phyloP scores from a whole-genome alignment of 148 eudicot genomes.

The Rheum nobile region DNA sequence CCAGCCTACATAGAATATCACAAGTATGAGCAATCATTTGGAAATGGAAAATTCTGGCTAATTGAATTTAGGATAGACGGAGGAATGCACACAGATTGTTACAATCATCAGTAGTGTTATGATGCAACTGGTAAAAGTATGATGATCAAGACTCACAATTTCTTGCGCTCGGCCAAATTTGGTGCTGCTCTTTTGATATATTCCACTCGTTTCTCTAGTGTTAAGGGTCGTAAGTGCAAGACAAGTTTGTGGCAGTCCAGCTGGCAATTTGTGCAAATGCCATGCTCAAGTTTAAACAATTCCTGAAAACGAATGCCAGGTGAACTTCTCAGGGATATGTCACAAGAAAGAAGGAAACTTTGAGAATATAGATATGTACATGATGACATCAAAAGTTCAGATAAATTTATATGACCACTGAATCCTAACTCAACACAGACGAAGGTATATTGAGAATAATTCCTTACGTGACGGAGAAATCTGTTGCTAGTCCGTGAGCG shows the following conservation, averaged over 20 bases:
- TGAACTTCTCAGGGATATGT: background rate
- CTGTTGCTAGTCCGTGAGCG: constrained; percentile 67
- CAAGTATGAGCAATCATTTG: background rate
- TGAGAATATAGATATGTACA: background rate
- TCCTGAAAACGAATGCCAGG: constrained; percentile 36
- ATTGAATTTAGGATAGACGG: background rate
- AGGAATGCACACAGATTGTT: background rate
- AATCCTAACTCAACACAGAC: constrained; percentile 3
- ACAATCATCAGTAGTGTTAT: background rate
- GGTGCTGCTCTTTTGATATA: constrained; percentile 63
- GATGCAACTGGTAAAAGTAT: background rate
- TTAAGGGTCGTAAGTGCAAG: constrained; percentile 44
- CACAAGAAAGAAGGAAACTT: background rate
- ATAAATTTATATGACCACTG: background rate
- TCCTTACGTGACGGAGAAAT: constrained; percentile 68
- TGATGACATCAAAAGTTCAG: background rate
- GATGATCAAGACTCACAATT: constrained; percentile 42
- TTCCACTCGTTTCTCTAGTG: constrained; percentile 44
- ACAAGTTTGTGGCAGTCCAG: constrained; percentile 89
- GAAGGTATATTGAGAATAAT: constrained; percentile 6
- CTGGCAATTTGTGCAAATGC: constrained; percentile 74
- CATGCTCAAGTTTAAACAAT: constrained; percentile 75
- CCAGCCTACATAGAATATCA: constrained; percentile 34
- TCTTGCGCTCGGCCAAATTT: constrained; percentile 39
- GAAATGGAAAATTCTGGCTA: background rate